A percentile compares a stretch with the other conserved stretches of the same genome.
Conservation (phyloP, 2,329 filamentous ascomycete genomes). For the Pseudofabraea citricarpa region DNA sequence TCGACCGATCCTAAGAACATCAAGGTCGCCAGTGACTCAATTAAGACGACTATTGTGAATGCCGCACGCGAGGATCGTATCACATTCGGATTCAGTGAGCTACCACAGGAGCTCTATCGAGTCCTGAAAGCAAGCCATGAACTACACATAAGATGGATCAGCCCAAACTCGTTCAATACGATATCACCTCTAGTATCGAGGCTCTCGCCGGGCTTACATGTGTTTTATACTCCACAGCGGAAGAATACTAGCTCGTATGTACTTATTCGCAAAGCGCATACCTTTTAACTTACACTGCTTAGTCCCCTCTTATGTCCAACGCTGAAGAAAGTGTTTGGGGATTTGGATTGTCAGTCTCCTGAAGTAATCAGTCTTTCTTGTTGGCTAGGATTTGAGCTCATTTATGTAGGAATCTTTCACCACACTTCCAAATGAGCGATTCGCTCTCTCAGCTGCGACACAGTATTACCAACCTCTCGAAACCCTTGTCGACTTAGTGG, state of each 20-base stretch:
- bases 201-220: slow-evolving; percentile 74
- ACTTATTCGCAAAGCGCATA: neutral
- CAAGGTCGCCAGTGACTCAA: slow-evolving; percentile 44
- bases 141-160: slow-evolving; percentile 77
- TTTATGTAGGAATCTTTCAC: slow-evolving; percentile 54
- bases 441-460: slow-evolving; percentile 55
- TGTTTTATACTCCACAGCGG: slow-evolving; percentile 62
- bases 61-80: slow-evolving; percentile 75
- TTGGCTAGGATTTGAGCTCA: neutral
- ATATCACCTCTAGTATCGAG: slow-evolving; percentile 70
- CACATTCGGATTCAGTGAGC: slow-evolving; percentile 68
- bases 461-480: slow-evolving; percentile 69
- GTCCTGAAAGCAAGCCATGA: slow-evolving; percentile 62
- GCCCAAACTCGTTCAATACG: slow-evolving; percentile 48
- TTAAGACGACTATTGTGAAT: slow-evolving; percentile 56
- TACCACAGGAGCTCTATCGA: slow-evolving; percentile 61
- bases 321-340: slow-evolving; percentile 52
- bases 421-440: slow-evolving; percentile 52
- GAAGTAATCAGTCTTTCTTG: slow-evolving; percentile 15
- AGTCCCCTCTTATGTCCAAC: slow-evolving; percentile 52
- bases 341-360: slow-evolving; percentile 48
- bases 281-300: slow-evolving; percentile 5
- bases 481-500: slow-evolving; percentile 47
- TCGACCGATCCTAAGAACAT: slow-evolving; percentile 62
- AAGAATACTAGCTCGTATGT: slow-evolving; percentile 16